phyloP scores from a whole-genome alignment of 2,329 filamentous ascomycete species.

The Xylariomycetidae sp. region DNA sequence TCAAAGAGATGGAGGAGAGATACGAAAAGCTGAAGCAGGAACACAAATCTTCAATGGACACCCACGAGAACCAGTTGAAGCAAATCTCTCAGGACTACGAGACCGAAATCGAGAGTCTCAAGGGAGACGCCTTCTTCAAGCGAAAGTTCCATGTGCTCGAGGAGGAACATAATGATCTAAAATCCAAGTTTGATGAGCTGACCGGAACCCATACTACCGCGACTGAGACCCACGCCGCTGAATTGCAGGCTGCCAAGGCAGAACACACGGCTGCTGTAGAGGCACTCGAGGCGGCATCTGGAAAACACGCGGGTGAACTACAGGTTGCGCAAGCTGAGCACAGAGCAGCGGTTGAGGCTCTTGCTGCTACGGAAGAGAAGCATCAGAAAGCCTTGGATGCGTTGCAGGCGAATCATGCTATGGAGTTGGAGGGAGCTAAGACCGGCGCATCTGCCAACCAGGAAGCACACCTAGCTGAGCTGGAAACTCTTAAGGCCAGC shows the following conservation, averaged over 20 bases:
- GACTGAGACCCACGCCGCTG: slow-evolving; percentile 10
- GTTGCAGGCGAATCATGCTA: slow-evolving; percentile 51
- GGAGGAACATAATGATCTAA: slow-evolving; percentile 46
- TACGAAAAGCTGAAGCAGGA: slow-evolving; percentile 47
- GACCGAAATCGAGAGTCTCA: slow-evolving; percentile 59
- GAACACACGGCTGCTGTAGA: slow-evolving; percentile 15
- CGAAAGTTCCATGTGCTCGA: slow-evolving; percentile 59
- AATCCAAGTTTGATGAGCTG: slow-evolving; percentile 23
- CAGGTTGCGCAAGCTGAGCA: slow-evolving; percentile 15
- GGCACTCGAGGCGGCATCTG: no score
- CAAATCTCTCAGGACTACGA: slow-evolving; percentile 58
- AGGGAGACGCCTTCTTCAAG: slow-evolving; percentile 60
- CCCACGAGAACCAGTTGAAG: slow-evolving; percentile 55
- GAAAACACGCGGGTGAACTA: slow-evolving; percentile 29
- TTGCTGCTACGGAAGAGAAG: slow-evolving; percentile 47
- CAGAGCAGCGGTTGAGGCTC: slow-evolving; percentile 36
- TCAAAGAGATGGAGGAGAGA: slow-evolving; percentile 23
- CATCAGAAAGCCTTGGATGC: slow-evolving; percentile 52
- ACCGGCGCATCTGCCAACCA: slow-evolving; percentile 45
- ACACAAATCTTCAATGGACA: slow-evolving; percentile 34
- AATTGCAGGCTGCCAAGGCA: slow-evolving; percentile 12
- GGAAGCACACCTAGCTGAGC: slow-evolving; percentile 43
- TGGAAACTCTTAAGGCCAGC: slow-evolving; percentile 49
- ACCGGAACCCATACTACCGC: slow-evolving; percentile 16
- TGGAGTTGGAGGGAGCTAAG: slow-evolving; percentile 55